Evolutionary conservation across 1,284 basidiomycete genomes (phyloP), one percentile per base, ranked within the genome.

Genomic region (Ceratobasidium papillatum): DNA sequence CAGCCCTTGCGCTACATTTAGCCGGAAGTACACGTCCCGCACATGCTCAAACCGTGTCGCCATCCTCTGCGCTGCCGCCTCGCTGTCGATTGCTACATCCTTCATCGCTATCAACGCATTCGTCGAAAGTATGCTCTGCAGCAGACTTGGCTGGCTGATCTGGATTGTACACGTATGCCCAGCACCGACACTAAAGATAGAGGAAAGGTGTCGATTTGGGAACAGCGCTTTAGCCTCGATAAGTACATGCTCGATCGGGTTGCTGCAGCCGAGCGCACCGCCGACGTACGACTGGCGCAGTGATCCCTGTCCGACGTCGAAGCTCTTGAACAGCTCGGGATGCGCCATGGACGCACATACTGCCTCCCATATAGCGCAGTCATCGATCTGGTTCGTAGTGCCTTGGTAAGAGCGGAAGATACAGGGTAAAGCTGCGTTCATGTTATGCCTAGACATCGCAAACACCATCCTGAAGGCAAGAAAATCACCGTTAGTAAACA

Each of bases 391-490:
- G 25, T 62, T 49, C 1, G 64, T 34, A 12, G 12, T n/a, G 32
- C 47, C 64, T 34, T 32, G 27, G 25, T 66, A 66, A 1, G 64
- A 51, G n/a, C 45, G 64, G 51, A 66, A 66, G n/a, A 66, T n/a
- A 14, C 34, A 22, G 2, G 59, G 59, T 19, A 43, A 43, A 1
- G 22, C n/a, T 7, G 64, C 64, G 51, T 66, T 54, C 45, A 66
- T 3, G 64, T 66, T 66, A 45, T 49, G n/a, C 45, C 14, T 52
- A 7, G 64, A 49, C 47, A 66, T 54, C 27, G 64, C 41, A 22
- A 49, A 66, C 7, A 66, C 45, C 47, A 66, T 51, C 4, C 64
- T 66, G 11, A 3, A 17, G 38, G 22, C 45, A 12, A 47, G 7
- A 14, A 4, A 19, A 34, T 34, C 2, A n/a, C 9, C 22, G 12